Evolutionary conservation across 2,329 filamentous ascomycete genomes (phyloP), one percentile per base, ranked within the genome.

Genomic region (Corinectria fuckeliana): DNA sequence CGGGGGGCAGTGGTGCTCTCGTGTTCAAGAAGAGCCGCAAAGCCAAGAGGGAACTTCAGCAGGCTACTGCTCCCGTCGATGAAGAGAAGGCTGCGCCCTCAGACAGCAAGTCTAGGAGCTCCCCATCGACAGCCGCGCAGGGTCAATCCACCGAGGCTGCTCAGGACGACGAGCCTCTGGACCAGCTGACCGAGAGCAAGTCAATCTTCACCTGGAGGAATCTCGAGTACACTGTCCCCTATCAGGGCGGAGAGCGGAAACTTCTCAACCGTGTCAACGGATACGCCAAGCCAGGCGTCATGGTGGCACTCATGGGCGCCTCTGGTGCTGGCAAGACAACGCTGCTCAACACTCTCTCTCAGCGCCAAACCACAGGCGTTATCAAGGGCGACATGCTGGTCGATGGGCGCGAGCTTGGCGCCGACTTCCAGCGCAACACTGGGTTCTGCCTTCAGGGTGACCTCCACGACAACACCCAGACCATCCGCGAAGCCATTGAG

Each of bases 251-350:
- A 0, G 68, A 74, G 23, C 72, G 72, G 52, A 68, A 71, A 39
- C 68, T 79, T 1, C 67, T 74, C 13, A 71, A 72, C 57, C 69
- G 86, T 5, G 85, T 95, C 60, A 88, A 82, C 57, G 92, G 92
- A 2, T 94, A 91, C 66, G 91, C 88, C 2, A 93, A 92, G 69
- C 92, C 92, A 1, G 91, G 92, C 18, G 77, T 90, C 16, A 88
- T 96, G 85, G 87, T 92, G 44, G 92, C 92, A 0, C 79, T 96
- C 1, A 91, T 95, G 81, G 92, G 92, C 54, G 91, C 90, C 2
- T 91, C 87, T 4, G 91, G 91, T 42, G 92, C 92, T 8, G 92
- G 92, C 14, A 96, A 96, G 77, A 93, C 91, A 0, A 95, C 92
- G 0, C 78, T 96, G 0, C 81, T 96, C 18, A 93, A 95, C 74